Base-by-base conservation (phyloP, 768 basidiomycete genomes). In the Lentinula sp. region DNA sequence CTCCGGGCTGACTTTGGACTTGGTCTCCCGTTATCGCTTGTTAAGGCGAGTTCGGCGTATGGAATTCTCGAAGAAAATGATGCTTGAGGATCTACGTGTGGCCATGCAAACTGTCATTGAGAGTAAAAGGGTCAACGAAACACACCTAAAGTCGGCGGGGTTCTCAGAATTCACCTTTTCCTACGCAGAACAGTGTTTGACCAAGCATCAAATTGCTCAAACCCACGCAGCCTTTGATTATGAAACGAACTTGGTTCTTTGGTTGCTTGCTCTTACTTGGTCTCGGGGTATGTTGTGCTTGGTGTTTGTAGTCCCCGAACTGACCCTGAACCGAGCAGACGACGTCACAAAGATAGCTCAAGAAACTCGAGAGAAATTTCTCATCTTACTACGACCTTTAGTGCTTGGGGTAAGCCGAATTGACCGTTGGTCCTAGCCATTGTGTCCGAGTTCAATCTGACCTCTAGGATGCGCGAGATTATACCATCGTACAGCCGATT, bases 91-190 rank as follows among this genome's bases (percentile, higher is more conserved):
- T 67, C 66, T 88, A 23, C 85, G 84, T 79, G 80, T 80, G 7
- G 79, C 79, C 6, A 76, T 85, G 61, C 75, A 84, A 63, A 85
- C 88, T 81, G 67, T 83, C n/a, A 67, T 85, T 36, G 87, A 89
- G 67, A 81, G 79, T 64, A 77, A 78, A 41, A 75, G 74, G 3
- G 68, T 75, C 54, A 86, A 85, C 64, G 77, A 77, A 60, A 67
- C 62, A 23, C 80, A 85, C 28, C 74, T 87, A 9, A 66, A 68
- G 15, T 63, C 68, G 18, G 78, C 73, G 42, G 73, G 76, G 35
- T 77, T 84, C 64, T 62, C 76, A 7, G 64, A 63, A 18, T 80
- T 77, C 65, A 68, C 79, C 42, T 65, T 78, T 59, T 63, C 65
- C 12, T 64, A 78, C 10, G 69, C 51, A 33, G 61, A 33, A 61